phyloP scores from a whole-genome alignment of 2,329 filamentous ascomycete species.

The Exserohilum rostratum region DNA sequence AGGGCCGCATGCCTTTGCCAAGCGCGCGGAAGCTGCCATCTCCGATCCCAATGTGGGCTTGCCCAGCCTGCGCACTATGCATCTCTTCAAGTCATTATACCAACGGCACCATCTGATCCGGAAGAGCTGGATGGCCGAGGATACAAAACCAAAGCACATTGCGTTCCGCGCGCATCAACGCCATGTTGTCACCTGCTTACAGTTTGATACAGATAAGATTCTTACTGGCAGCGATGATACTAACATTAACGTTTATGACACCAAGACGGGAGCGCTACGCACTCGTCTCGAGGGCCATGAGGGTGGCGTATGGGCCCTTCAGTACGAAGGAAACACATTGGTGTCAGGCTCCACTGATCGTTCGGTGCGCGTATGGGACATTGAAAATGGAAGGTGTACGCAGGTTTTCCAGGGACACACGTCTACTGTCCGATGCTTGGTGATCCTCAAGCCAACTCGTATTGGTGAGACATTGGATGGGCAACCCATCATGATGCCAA shows the following conservation, averaged over 20 bases:
- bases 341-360: constrained; percentile 96
- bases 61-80: constrained; percentile 77
- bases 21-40: constrained; percentile 79
- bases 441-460: constrained; percentile 88
- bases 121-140: constrained; percentile 85
- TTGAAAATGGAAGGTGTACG: constrained; percentile 87
- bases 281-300: constrained; percentile 91
- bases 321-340: constrained; percentile 92
- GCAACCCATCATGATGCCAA: constrained; percentile 83
- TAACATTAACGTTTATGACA: constrained; percentile 97
- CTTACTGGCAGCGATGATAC: constrained; percentile 97
- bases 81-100: constrained; percentile 96
- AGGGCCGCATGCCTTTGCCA: constrained; percentile 85
- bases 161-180: constrained; percentile 95
- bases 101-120: constrained; percentile 90
- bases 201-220: constrained; percentile 98
- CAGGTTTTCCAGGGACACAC: constrained; percentile 98
- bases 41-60: constrained; percentile 82
- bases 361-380: constrained; percentile 99
- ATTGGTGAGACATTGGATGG: constrained; percentile 75
- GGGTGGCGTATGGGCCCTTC: constrained; percentile 95
- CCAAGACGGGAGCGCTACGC: constrained; percentile 85
- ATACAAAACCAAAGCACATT: constrained; percentile 85
- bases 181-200: constrained; percentile 95
- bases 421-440: constrained; percentile 92